Base-by-base conservation (phyloP, 768 basidiomycete genomes). In the Lactarius quietus region DNA sequence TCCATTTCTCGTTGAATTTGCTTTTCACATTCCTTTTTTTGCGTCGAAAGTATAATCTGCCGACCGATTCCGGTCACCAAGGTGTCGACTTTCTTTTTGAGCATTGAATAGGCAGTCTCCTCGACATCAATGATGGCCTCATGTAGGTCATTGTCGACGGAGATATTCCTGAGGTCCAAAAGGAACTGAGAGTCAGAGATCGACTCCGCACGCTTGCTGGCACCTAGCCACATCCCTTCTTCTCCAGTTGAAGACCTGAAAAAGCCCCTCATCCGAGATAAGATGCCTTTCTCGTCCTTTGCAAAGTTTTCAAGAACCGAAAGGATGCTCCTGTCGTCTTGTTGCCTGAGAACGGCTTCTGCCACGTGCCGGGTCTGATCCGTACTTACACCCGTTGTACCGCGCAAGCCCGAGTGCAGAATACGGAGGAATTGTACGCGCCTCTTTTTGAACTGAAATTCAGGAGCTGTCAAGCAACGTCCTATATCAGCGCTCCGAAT, bases 141-240 rank as follows among this genome's bases (percentile, higher is more conserved):
- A 12, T 23, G 38, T 9, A 63, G 41, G 35, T 14, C 35, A 9
- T 63, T 48, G 1, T 33, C 15, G 10, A 39, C 10, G 6, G 41
- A n/a, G 3, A 36, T 43, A 4, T 26, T 8, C 12, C 26, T 36
- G 7, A 64, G 52, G 2, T 29, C 14, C 14, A 23, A 41, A n/a
- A 72, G 63, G 43, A 72, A 72, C 1, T 3, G 41, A 0, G 48
- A 20, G 43, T 72, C 67, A 7, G 58, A 20, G 6, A 68, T 23
- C 6, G 29, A 14, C 3, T 12, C 12, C 6, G 59, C 68, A 48
- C 17, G 29, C 18, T 33, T 51, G 8, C 14, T 51, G 28, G 64
- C 59, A 6, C 14, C 36, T 33, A 20, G 26, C 58, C 57, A 63
- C 8, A 67, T 26, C 5, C 43, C 57, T 23, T 41, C 53, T 29